phyloP scores from a whole-genome alignment of 257 asterid species.

The Craterostigma plantagineum region DNA sequence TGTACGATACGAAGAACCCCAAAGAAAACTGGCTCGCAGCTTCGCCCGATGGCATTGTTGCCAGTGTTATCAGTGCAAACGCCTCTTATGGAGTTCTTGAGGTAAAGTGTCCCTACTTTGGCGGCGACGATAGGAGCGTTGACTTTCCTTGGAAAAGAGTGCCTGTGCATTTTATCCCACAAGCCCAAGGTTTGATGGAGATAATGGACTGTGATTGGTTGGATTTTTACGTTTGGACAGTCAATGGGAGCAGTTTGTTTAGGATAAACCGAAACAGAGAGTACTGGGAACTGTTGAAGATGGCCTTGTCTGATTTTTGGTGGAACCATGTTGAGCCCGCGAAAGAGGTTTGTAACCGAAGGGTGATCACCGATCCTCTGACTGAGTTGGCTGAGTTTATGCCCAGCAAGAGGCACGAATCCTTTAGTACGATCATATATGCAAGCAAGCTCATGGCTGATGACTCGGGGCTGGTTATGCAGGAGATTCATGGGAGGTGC shows the following conservation, averaged over 20 bases:
- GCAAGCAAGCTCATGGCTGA: constrained; percentile 38
- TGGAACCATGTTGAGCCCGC: constrained; percentile 84
- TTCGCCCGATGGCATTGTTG: constrained; percentile 64
- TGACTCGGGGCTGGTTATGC: constrained; percentile 32
- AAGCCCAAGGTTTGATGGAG: constrained; percentile 91
- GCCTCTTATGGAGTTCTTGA: constrained; percentile 55
- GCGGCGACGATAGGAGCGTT: constrained; percentile 24
- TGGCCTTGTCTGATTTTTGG: constrained; percentile 82
- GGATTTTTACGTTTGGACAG: constrained; percentile 72
- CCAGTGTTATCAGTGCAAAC: constrained; percentile 32
- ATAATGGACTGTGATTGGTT: constrained; percentile 77
- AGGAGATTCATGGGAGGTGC: constrained; percentile 41
- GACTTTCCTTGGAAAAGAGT: constrained; percentile 54
- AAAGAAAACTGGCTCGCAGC: constrained; percentile 65
- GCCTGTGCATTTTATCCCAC: constrained; percentile 62
- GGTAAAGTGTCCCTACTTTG: constrained; percentile 60
- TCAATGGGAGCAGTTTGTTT: constrained; percentile 64
- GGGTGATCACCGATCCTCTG: constrained; percentile 34
- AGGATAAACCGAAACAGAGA: constrained; percentile 42
- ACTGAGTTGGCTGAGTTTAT: constrained; percentile 22
- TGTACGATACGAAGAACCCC: constrained; percentile 17
- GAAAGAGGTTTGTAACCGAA: constrained; percentile 25
- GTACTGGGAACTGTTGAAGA: constrained; percentile 44
- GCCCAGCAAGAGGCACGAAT: constrained; percentile 55
- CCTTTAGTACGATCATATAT: constrained; percentile 19